phyloP scores from a whole-genome alignment of 495 filamentous ascomycete genomes.

The Ascobolus immersus region DNA sequence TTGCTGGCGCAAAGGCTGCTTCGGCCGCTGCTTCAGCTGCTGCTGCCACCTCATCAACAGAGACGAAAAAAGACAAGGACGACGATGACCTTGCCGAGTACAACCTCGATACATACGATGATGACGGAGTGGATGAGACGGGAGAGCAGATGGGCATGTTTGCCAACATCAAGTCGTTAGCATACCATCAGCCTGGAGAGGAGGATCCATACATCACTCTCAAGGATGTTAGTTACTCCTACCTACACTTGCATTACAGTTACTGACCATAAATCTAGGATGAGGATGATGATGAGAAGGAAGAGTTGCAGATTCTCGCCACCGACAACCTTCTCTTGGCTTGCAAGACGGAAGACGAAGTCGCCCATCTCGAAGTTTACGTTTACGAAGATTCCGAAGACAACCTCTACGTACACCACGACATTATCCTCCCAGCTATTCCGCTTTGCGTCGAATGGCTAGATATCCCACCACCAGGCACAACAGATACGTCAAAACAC shows the following conservation, averaged over 20 bases:
- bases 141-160: constrained; percentile 64
- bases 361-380: constrained; percentile 88
- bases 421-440: constrained; percentile 96
- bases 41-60: background rate
- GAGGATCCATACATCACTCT: constrained; percentile 92
- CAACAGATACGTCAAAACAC: no score
- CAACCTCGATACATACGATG: constrained; percentile 82
- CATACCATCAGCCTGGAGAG: constrained; percentile 76
- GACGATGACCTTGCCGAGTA: constrained; percentile 88
- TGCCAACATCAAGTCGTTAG: constrained; percentile 73
- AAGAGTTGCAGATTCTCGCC: constrained; percentile 77
- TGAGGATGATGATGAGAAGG: constrained; percentile 65
- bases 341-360: constrained; percentile 85
- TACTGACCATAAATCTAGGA: constrained; percentile 24
- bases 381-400: constrained; percentile 85
- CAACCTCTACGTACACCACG: constrained; percentile 97
- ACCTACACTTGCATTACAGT: background rate
- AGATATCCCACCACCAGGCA: constrained; percentile 59
- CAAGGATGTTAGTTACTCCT: constrained; percentile 21
- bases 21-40: background rate
- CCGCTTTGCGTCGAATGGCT: constrained; percentile 91
- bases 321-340: constrained; percentile 81
- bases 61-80: constrained; percentile 19
- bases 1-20: background rate
- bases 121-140: constrained; percentile 42